phyloP scores from a whole-genome alignment of 805 yeast genomes.

The Schwanniomyces vanrijiae region DNA sequence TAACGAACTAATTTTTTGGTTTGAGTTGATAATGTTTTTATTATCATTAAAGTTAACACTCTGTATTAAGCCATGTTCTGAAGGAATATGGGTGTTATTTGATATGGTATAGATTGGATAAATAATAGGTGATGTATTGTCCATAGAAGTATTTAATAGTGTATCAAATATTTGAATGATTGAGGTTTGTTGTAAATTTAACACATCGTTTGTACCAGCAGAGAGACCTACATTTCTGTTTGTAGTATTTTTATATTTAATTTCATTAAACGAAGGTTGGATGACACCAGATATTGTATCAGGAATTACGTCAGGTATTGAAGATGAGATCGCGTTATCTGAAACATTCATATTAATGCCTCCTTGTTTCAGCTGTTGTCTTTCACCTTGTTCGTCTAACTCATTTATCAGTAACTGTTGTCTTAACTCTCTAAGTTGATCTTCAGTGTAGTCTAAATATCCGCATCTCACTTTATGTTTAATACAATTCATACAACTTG shows the following conservation, averaged over 20 bases:
- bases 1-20: neutral
- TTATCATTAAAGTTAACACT: neutral
- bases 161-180: slow-evolving; percentile 34
- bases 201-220: slow-evolving; percentile 15
- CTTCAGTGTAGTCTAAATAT: slow-evolving; percentile 33
- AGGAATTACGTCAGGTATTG: neutral
- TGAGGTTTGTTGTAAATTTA: slow-evolving; percentile 11
- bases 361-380: neutral
- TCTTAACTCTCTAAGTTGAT: slow-evolving; percentile 28
- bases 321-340: neutral
- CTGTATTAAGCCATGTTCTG: neutral
- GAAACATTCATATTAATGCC: neutral
- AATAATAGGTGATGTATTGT: slow-evolving; percentile 29
- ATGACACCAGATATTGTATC: neutral
- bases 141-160: slow-evolving; percentile 20
- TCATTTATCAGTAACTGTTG: neutral
- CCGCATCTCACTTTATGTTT: slow-evolving; percentile 42
- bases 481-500: slow-evolving; percentile 38
- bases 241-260: neutral
- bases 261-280: neutral
- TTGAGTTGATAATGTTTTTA: neutral
- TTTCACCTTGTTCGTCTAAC: neutral
- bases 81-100: neutral
- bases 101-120: slow-evolving; percentile 37
- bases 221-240: neutral